Evolutionary conservation across 345 rosid genomes (phyloP).

Genomic region (Linum lewisii): DNA sequence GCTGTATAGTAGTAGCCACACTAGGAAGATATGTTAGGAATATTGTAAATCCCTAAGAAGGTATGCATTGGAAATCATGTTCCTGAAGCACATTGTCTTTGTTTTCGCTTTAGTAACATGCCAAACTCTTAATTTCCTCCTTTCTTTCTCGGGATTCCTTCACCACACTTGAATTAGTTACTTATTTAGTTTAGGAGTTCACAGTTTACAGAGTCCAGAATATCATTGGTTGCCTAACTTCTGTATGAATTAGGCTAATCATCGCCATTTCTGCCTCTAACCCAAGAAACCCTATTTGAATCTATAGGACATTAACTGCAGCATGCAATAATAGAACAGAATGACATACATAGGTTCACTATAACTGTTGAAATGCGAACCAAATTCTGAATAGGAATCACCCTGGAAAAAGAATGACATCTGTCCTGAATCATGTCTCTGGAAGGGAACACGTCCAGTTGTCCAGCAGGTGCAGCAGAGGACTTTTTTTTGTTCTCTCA

Average conservation of each 20-base stretch:
- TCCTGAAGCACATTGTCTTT: slow-evolving; percentile 26
- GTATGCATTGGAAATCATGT: slow-evolving; percentile 30
- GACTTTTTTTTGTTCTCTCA: background rate
- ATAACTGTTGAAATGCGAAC: too few species aligned
- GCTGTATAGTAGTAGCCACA: slow-evolving; percentile 3
- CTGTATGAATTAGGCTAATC: slow-evolving; percentile 18
- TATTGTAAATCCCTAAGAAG: slow-evolving; percentile 38
- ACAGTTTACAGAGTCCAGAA: slow-evolving; percentile 13
- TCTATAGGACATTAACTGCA: too few species aligned
- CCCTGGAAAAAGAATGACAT: background rate
- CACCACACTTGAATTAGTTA: slow-evolving; percentile 24
- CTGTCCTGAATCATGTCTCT: background rate
- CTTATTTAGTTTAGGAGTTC: background rate
- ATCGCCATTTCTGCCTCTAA: slow-evolving; percentile 16
- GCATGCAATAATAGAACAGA: too few species aligned
- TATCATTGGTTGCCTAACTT: slow-evolving; percentile 13
- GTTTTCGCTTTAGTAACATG: slow-evolving; percentile 75
- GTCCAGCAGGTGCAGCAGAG: slow-evolving; percentile 4
- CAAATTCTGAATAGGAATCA: too few species aligned
- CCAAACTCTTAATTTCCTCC: slow-evolving; percentile 39
- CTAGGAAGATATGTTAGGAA: slow-evolving; percentile 17
- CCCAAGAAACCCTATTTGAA: slow-evolving; percentile 3
- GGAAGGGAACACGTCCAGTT: slow-evolving; percentile 10
- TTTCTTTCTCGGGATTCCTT: slow-evolving; percentile 71
- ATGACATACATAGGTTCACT: too few species aligned